Percentiles rank a stretch among this genome's conserved stretches.
phyloP scores from a whole-genome alignment of 257 asterid genomes.

The Solanum paucissectum region DNA sequence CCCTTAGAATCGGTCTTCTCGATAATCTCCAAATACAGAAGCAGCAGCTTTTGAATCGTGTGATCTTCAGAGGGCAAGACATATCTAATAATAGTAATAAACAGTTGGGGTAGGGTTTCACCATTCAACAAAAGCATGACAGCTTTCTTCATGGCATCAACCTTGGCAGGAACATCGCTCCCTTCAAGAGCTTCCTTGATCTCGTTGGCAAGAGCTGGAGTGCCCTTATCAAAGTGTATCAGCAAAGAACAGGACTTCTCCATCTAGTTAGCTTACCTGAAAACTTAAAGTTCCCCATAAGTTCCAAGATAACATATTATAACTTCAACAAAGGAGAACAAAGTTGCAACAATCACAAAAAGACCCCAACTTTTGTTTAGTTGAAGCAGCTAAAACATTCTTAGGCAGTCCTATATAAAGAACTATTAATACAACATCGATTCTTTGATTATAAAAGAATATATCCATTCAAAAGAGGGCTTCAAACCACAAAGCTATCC shows the following conservation, averaged over 20 bases:
- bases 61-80: slow-evolving; percentile 87
- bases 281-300: background rate
- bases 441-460: background rate
- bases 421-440: background rate
- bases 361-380: background rate
- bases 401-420: background rate
- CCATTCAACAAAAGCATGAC: slow-evolving; percentile 88
- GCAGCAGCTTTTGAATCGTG: slow-evolving; percentile 67
- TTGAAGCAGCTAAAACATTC: background rate
- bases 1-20: slow-evolving; percentile 90
- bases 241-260: slow-evolving; percentile 83
- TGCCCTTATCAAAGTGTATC: slow-evolving; percentile 81
- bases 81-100: slow-evolving; percentile 75
- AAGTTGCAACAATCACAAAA: background rate
- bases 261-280: slow-evolving; percentile 35
- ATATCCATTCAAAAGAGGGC: background rate
- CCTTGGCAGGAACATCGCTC: slow-evolving; percentile 59
- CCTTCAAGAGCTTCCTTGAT: slow-evolving; percentile 94
- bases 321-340: background rate
- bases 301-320: background rate
- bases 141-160: slow-evolving; percentile 83
- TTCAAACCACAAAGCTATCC: background rate
- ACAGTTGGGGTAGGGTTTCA: slow-evolving; percentile 80
- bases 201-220: slow-evolving; percentile 84
- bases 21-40: slow-evolving; percentile 70